Evolutionary conservation across 1,139 yeast species (phyloP).

Genomic region (Candida pseudoviswanathii): DNA sequence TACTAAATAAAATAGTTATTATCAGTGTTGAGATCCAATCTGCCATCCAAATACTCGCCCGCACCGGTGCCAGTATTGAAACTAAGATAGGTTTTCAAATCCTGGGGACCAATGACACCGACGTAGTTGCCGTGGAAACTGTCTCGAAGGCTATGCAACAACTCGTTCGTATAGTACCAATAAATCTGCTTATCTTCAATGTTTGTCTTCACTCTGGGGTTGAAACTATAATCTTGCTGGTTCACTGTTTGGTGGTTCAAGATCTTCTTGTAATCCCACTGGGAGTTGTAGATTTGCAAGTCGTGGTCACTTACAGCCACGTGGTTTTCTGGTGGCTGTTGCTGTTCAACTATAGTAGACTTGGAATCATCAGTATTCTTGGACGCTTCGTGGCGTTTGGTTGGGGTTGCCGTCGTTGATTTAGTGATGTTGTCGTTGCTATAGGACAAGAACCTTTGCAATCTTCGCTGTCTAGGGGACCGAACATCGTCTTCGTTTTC

Average conservation of each 20-base stretch:
- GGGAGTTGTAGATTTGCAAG: conserved; percentile 15
- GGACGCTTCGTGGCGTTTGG: too few relatives aligned
- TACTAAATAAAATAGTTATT: conserved; percentile 14
- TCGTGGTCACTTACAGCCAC: conserved; percentile 12
- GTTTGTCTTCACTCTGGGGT: conserved; percentile 13
- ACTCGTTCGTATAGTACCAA: conserved; percentile 17
- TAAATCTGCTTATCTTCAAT: conserved; percentile 20
- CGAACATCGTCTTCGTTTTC: not conserved
- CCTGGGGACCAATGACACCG: conserved; percentile 15
- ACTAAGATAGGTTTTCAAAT: conserved; percentile 24
- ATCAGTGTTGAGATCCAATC: conserved; percentile 12
- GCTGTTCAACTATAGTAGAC: not conserved
- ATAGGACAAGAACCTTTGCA: conserved; percentile 6
- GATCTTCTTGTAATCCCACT: conserved; percentile 14
- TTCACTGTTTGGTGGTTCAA: conserved; percentile 2
- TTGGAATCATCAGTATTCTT: conserved; percentile 8
- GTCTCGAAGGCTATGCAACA: conserved; percentile 9
- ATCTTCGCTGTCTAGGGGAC: not conserved
- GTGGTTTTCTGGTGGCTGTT: not conserved
- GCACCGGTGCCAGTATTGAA: conserved; percentile 9
- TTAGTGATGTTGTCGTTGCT: not conserved
- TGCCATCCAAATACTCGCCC: conserved; percentile 3
- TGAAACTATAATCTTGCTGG: conserved; percentile 12
- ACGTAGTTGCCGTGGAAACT: conserved; percentile 4
- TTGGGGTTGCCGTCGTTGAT: too few relatives aligned